phyloP scores from a whole-genome alignment of 179 eudicot genomes.

The Silene coronaria region DNA sequence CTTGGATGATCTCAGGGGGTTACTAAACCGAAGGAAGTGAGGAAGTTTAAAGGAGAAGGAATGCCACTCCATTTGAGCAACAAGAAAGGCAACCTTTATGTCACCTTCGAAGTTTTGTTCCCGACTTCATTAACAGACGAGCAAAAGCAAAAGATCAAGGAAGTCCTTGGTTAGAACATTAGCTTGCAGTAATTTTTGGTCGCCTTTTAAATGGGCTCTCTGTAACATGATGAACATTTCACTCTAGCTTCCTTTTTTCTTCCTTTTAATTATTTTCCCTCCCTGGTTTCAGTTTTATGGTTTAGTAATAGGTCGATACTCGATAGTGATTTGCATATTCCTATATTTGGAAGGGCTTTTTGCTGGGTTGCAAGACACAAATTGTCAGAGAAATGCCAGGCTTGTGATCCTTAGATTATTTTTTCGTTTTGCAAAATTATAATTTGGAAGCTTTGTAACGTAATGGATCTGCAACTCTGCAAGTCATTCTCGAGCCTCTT shows the following conservation, averaged over 20 bases:
- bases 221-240: slow-evolving; percentile 23
- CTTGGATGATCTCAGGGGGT: slow-evolving; percentile 43
- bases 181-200: slow-evolving; percentile 7
- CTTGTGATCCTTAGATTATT: not conserved
- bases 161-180: slow-evolving; percentile 44
- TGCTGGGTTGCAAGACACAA: not conserved
- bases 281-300: not conserved
- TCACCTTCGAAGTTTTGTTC: slow-evolving; percentile 77
- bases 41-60: slow-evolving; percentile 89
- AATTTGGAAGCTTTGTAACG: not conserved
- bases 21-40: slow-evolving; percentile 86
- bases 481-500: not conserved
- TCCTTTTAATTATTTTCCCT: not conserved
- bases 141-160: slow-evolving; percentile 77
- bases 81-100: slow-evolving; percentile 84
- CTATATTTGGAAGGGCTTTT: not conserved
- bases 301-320: slow-evolving; percentile 10
- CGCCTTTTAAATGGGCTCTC: not conserved
- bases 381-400: not conserved
- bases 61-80: slow-evolving; percentile 86
- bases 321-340: not conserved
- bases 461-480: not conserved
- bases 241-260: not conserved
- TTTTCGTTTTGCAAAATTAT: not conserved
- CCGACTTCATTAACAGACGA: slow-evolving; percentile 83